Evolutionary conservation across 495 filamentous ascomycete genomes (phyloP), one percentile per base, ranked within the genome.

Genomic region (Penicillium mononematosum): DNA sequence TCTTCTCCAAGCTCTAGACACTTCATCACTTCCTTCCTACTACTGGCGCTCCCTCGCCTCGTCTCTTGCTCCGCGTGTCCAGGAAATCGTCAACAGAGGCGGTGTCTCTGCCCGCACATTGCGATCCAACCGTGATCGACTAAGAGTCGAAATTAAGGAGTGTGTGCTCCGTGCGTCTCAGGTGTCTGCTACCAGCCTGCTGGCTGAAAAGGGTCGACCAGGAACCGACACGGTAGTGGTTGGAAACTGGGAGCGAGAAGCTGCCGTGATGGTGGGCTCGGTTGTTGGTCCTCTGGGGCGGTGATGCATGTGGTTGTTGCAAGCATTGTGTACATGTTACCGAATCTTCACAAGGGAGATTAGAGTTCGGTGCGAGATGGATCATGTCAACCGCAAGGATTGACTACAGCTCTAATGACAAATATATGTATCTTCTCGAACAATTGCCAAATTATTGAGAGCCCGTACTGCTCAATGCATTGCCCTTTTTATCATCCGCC

Each of bases 191-290:
- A 75, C 77, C 19, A 68, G 64, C 17, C 56, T 65, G 0, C 76
- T 78, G 55, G 63, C 65, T 14, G 76, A 75, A 39, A 72, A 69
- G 24, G 60, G 70, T 69, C 74, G 65, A 74, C 75, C 64, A 41
- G 65, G 77, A n/a, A 57, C 56, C 6, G 63, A 74, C 12, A 71
- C 69, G 0, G 65, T 67, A 5, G 73, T 70, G 43, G 75, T 72
- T 52, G 78, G 81, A 39, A 81, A 78, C 50, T 96, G 91, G 87
- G 95, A 98, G 66, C 83, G 92, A 53, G 94, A 97, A 73, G 88
- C 93, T 27, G 92, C 93, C 6, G 92, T 98, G 34, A 96, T 98
- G 92, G 88, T 96, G 50, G 86, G 88, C 53, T 85, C 87, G 44
- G 83, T 96, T 1, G 68, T 83, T 39, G 79, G 82, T 39, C 72